Evolutionary conservation across 306 rosid genomes (phyloP).

Genomic region (Ormosia semicastrata): DNA sequence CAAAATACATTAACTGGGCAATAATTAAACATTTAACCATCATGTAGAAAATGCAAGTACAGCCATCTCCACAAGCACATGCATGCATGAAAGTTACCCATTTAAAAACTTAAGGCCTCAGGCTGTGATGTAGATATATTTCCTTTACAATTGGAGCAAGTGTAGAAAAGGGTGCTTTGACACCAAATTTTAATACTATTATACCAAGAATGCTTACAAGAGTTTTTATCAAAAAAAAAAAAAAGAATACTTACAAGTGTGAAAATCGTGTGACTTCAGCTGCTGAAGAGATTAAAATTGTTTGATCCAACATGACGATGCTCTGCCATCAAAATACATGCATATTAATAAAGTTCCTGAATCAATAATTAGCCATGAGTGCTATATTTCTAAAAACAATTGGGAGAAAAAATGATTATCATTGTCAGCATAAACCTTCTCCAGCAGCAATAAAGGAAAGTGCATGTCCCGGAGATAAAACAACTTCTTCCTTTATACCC

Average conservation of each 20-base stretch:
- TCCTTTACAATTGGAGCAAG: slow-evolving; percentile 1
- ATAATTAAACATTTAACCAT: slow-evolving; percentile 3
- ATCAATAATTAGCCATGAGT: slow-evolving; percentile 9
- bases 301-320: slow-evolving; percentile 99
- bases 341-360: slow-evolving; percentile 10
- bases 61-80: not conserved
- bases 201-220: slow-evolving; percentile 59
- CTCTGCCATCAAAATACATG: slow-evolving; percentile 58
- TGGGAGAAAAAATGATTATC: slow-evolving; percentile 1
- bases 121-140: slow-evolving; percentile 3
- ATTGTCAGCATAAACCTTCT: slow-evolving; percentile 60
- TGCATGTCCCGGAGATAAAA: slow-evolving; percentile 95
- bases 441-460: slow-evolving; percentile 98
- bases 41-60: not conserved
- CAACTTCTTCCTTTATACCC: slow-evolving; percentile 99
- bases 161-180: not conserved
- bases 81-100: slow-evolving; percentile 15
- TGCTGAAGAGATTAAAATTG: slow-evolving; percentile 95
- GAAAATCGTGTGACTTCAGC: slow-evolving; percentile 98
- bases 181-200: not conserved
- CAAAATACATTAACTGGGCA: not conserved
- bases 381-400: not conserved
- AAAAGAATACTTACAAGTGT: slow-evolving; percentile 70
- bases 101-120: slow-evolving; percentile 21
- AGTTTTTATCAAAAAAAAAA: too few species aligned